Conservation (phyloP, 2,329 filamentous ascomycete species). For the Scleromitrula shiraiana region DNA sequence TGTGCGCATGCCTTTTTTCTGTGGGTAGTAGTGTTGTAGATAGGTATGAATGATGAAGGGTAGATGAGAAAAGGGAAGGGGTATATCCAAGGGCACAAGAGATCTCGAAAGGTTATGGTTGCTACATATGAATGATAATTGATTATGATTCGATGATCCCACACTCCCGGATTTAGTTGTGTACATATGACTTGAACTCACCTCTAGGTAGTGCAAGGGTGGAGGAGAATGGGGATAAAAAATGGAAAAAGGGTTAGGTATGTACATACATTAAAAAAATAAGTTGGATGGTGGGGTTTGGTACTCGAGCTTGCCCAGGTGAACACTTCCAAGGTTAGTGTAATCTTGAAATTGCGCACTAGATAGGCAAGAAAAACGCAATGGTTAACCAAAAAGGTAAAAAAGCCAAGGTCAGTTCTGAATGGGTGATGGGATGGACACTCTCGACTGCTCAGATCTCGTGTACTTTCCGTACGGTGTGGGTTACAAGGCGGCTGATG, state of each 20-base stretch:
- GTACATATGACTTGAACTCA: neutral
- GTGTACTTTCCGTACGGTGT: neutral
- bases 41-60: neutral
- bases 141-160: neutral
- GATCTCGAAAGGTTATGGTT: conserved; percentile 6
- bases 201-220: neutral
- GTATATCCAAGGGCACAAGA: neutral
- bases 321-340: no score
- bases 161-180: neutral
- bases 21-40: no score
- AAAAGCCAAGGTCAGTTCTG: conserved; percentile 12
- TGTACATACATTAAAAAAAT: no score
- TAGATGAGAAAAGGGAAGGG: neutral
- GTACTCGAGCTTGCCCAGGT: neutral
- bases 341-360: neutral
- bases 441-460: conserved; percentile 15
- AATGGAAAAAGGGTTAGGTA: neutral
- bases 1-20: conserved; percentile 9
- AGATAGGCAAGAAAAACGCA: conserved; percentile 2
- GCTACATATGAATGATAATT: neutral
- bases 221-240: neutral
- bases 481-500: conserved; percentile 18
- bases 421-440: neutral
- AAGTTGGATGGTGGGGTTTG: neutral
- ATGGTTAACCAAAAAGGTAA: conserved; percentile 9